These are phyloP conservation scores for Pythium dissotocum DNA, from an alignment of 352 stramenopile species.

Conservation along the genomic window DNA sequence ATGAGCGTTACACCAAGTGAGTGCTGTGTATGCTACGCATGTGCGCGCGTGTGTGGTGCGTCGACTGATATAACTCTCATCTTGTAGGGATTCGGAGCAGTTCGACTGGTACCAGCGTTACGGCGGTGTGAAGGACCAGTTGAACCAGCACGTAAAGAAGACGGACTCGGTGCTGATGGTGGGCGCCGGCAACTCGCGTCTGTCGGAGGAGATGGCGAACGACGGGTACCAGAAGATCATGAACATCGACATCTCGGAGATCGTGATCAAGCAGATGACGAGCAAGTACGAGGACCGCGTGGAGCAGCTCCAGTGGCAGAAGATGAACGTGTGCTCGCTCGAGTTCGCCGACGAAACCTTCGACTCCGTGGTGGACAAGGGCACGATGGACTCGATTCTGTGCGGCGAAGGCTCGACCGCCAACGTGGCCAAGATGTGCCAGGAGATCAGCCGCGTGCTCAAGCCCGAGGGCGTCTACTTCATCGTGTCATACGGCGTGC, in stretches of 20 bases:
- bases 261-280: slow-evolving; percentile 94
- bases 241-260: slow-evolving; percentile 95
- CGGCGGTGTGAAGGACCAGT: slow-evolving; percentile 86
- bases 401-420: slow-evolving; percentile 94
- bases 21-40: slow-evolving; percentile 8
- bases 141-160: slow-evolving; percentile 94
- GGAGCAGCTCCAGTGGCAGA: slow-evolving; percentile 91
- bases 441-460: slow-evolving; percentile 92
- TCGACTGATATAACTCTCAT: not conserved
- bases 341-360: slow-evolving; percentile 95
- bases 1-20: slow-evolving; percentile 94
- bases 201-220: slow-evolving; percentile 96
- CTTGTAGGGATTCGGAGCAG: slow-evolving; percentile 86
- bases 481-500: slow-evolving; percentile 94
- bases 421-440: slow-evolving; percentile 96
- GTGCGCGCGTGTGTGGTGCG: not conserved
- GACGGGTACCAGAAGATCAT: slow-evolving; percentile 94
- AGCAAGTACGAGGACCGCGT: slow-evolving; percentile 92
- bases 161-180: slow-evolving; percentile 93
- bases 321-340: slow-evolving; percentile 94
- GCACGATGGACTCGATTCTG: slow-evolving; percentile 95
- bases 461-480: slow-evolving; percentile 96
- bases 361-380: slow-evolving; percentile 94
- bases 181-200: slow-evolving; percentile 91
- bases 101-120: slow-evolving; percentile 96